These are phyloP conservation scores for Ramaria rubella DNA, from an alignment of 768 basidiomycete species.

Conservation along the genomic window DNA sequence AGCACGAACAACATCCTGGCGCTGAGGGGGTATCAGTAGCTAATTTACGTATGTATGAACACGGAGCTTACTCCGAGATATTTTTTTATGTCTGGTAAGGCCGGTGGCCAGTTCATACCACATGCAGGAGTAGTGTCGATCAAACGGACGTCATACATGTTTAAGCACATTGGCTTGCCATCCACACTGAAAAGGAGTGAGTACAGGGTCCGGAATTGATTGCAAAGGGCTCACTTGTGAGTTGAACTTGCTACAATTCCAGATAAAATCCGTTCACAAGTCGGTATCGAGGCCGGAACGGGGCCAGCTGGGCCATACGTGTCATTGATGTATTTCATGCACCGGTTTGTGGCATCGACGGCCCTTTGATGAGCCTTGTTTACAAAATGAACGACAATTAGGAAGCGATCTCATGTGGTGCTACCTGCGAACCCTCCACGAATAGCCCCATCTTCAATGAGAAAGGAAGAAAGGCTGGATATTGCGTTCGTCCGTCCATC, in stretches of 20 bases:
- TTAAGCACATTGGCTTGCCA: conserved; percentile 72
- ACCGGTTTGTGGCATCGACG: conserved; percentile 27
- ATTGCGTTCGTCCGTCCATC: conserved; percentile 88
- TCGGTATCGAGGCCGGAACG: conserved; percentile 1
- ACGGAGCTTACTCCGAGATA: conserved; percentile 73
- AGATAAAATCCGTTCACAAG: conserved; percentile 10
- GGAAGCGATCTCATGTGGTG: conserved; percentile 16
- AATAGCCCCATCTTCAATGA: conserved; percentile 73
- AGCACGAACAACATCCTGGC: conserved; percentile 70
- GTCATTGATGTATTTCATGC: conserved; percentile 10
- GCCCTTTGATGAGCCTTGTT: conserved; percentile 49
- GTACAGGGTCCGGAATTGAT: not conserved
- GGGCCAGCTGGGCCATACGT: conserved; percentile 11
- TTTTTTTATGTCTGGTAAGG: conserved; percentile 63
- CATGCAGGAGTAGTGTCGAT: conserved; percentile 82
- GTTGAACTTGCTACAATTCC: conserved; percentile 1
- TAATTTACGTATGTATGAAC: not conserved
- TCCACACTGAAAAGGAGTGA: conserved; percentile 43
- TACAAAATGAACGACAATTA: conserved; percentile 42
- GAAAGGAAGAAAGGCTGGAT: conserved; percentile 84
- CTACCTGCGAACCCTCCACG: conserved; percentile 61
- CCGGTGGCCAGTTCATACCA: conserved; percentile 97
- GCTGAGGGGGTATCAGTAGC: conserved; percentile 38
- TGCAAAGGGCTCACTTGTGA: not conserved
- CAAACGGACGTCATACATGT: conserved; percentile 92